Evolutionary conservation across 768 basidiomycete genomes (phyloP).

Genomic region (Tubosaeta sp.): DNA sequence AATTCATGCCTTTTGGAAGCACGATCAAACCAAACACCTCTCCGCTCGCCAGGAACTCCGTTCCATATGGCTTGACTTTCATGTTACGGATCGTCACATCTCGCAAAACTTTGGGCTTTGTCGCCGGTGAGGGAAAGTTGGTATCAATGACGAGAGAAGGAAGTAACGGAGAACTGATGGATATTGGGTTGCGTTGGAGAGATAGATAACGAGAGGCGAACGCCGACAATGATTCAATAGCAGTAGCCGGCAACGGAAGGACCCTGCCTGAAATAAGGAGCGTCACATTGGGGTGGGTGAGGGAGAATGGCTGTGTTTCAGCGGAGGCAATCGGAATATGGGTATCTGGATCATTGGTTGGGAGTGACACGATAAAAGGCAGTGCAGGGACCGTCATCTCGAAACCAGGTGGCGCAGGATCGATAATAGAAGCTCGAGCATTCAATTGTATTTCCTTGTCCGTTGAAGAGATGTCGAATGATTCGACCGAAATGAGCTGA

Average conservation of each 20-base stretch:
- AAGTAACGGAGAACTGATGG: constrained; percentile 53
- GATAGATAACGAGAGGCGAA: constrained; percentile 67
- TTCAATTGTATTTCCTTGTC: constrained; percentile 36
- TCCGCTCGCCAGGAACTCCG: constrained; percentile 62
- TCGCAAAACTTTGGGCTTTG: constrained; percentile 61
- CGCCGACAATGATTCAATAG: constrained; percentile 43
- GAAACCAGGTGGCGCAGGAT: constrained; percentile 52
- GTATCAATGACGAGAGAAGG: constrained; percentile 44
- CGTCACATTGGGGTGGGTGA: constrained; percentile 68
- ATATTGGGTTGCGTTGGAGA: constrained; percentile 50
- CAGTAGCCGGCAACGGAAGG: constrained; percentile 46
- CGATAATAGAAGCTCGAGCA: constrained; percentile 54
- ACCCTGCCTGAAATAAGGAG: constrained; percentile 53
- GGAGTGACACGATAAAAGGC: constrained; percentile 60
- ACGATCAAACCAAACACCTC: constrained; percentile 61
- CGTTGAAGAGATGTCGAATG: constrained; percentile 45
- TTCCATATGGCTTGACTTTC: constrained; percentile 53
- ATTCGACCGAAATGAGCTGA: constrained; percentile 55
- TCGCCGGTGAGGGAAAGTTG: constrained; percentile 62
- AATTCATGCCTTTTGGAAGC: constrained; percentile 64
- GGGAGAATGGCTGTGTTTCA: constrained; percentile 48
- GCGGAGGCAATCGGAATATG: constrained; percentile 51
- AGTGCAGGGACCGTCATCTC: constrained; percentile 50
- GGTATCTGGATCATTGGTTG: constrained; percentile 21
- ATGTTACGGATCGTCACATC: constrained; percentile 74